Percentiles rank a stretch among this genome's conserved stretches.
phyloP scores from a whole-genome alignment of 2,329 filamentous ascomycete genomes.

The Diplodia sapinea region DNA sequence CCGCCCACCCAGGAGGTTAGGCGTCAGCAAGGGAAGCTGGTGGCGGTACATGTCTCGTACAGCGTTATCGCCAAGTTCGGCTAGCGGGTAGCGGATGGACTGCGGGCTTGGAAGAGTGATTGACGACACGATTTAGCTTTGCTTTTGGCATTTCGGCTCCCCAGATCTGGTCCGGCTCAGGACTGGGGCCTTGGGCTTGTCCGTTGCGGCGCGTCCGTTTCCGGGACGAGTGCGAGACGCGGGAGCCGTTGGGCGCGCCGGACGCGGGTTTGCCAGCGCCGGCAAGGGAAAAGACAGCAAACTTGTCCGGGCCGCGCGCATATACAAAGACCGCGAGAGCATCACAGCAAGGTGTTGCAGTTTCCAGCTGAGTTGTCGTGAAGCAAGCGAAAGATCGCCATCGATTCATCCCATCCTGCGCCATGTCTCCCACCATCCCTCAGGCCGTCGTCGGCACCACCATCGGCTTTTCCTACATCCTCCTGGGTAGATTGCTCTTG shows the following conservation, averaged over 20 bases:
- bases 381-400: background rate
- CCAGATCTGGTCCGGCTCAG: slow-evolving; percentile 4
- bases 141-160: slow-evolving; percentile 8
- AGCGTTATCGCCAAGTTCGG: slow-evolving; percentile 12
- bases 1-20: too few relatives aligned
- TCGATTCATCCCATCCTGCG: background rate
- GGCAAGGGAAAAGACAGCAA: background rate
- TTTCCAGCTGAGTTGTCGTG: background rate
- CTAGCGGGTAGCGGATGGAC: background rate
- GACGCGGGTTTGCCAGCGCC: background rate
- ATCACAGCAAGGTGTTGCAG: background rate
- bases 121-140: slow-evolving; percentile 19
- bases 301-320: slow-evolving; percentile 3
- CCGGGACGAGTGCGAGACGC: background rate
- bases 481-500: slow-evolving; percentile 48
- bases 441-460: slow-evolving; percentile 54
- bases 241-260: background rate
- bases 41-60: background rate
- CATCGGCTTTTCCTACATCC: slow-evolving; percentile 57
- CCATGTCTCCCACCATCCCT: slow-evolving; percentile 44
- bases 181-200: background rate
- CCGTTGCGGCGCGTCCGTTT: background rate
- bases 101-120: background rate
- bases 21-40: background rate
- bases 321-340: slow-evolving; percentile 3